Evolutionary conservation across 306 rosid species (phyloP), one percentile per base, ranked within the genome.

Genomic region (Pyrus pyrifolia): DNA sequence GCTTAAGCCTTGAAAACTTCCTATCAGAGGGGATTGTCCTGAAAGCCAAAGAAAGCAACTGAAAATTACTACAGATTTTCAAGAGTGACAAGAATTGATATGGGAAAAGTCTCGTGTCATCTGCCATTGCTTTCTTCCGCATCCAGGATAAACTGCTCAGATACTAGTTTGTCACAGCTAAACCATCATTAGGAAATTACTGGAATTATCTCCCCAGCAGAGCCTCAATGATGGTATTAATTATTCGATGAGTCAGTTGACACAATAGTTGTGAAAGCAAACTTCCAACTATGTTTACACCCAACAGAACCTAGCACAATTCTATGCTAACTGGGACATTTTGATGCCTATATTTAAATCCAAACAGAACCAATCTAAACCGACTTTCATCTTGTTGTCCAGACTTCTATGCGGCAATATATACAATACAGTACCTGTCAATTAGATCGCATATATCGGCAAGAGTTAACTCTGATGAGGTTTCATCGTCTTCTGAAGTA

Each of bases 391-490:
- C 65, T 60, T 60, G 19, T 4, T 23, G 33, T 60, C 8, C 18
- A 15, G 68, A 63, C 31, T 23, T 22, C 65, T 7, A 31, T 65
- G 49, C n/a, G 6, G 30, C 35, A 59, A 23, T 58, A 40, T 10
- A 23, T 45, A 42, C 38, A 73, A 25, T 6, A 64, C 81, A 17
- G 55, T 5, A 86, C 85, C 85, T 83, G 63, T 74, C 76, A 53
- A 68, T 67, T 45, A 27, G 45, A 27, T 76, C 14, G 61, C 67
- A 78, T 77, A 79, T 44, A 73, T 79, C 75, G n/a, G 84, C 68
- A 63, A 79, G 79, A 64, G 80, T 76, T 35, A 79, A 73, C 57
- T 83, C 81, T 51, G 70, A 3, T 40, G 66, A 1, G 55, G 23
- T 33, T 21, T 57, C 74, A 45, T 25, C 59, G 53, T 62, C 81